These are phyloP conservation scores for Shiraia bambusicola DNA, from an alignment of 2,329 filamentous ascomycete genomes.

Conservation along the genomic window DNA sequence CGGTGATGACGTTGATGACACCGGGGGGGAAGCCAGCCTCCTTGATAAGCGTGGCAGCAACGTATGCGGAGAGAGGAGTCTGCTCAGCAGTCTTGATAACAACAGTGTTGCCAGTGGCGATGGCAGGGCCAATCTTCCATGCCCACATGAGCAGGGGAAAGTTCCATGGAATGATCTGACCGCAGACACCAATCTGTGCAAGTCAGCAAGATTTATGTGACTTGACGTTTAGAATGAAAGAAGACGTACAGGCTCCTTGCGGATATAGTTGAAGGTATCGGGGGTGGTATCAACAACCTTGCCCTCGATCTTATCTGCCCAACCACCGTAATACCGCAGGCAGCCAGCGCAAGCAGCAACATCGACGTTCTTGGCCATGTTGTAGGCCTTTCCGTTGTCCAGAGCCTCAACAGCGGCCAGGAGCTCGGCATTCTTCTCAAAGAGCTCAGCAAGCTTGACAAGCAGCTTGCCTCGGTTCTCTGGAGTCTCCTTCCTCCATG, in stretches of 20 bases:
- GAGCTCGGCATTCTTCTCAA: constrained; percentile 74
- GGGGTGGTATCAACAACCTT: constrained; percentile 79
- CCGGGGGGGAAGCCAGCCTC: constrained; percentile 78
- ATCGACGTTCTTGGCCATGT: constrained; percentile 70
- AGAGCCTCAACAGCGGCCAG: constrained; percentile 82
- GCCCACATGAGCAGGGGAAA: constrained; percentile 78
- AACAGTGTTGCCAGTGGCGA: constrained; percentile 71
- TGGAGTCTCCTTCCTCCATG: constrained; percentile 69
- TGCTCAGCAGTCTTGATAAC: constrained; percentile 77
- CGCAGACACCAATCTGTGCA: constrained; percentile 70
- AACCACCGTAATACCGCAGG: constrained; percentile 85
- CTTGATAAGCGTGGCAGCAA: constrained; percentile 66
- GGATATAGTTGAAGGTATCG: constrained; percentile 82
- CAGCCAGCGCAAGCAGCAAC: constrained; percentile 66
- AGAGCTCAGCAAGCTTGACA: constrained; percentile 74
- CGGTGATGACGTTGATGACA: constrained; percentile 75
- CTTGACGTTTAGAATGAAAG: neutral
- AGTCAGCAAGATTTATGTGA: constrained; percentile 16
- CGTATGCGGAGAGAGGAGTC: constrained; percentile 69
- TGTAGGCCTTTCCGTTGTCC: constrained; percentile 83
- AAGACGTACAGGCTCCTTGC: constrained; percentile 66
- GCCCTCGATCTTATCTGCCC: constrained; percentile 88
- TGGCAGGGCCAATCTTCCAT: constrained; percentile 79
- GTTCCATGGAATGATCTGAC: constrained; percentile 89
- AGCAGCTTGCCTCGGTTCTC: constrained; percentile 69